Conservation (phyloP, 1,284 basidiomycete species). For the Phylloporus sp. region DNA sequence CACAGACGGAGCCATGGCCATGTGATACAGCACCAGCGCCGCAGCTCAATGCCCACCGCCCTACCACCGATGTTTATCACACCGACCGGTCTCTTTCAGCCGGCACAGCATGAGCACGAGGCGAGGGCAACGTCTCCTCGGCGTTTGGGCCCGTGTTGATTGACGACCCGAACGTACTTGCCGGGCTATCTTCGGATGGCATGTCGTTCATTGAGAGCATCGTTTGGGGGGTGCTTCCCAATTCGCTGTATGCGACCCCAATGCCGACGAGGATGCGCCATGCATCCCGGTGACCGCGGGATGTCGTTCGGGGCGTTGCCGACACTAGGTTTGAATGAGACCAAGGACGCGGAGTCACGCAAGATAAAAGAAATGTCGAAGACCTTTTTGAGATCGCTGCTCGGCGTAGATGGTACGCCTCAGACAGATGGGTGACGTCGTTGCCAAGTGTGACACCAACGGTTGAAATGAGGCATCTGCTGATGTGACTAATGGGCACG, state of each 20-base stretch:
- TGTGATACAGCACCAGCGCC: constrained; percentile 32
- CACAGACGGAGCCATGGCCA: too few species aligned
- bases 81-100: constrained; percentile 12
- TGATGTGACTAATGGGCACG: constrained; percentile 29
- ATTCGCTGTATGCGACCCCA: constrained; percentile 56
- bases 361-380: constrained; percentile 79
- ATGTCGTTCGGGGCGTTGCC: constrained; percentile 32
- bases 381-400: constrained; percentile 70
- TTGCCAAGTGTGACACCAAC: constrained; percentile 73
- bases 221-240: constrained; percentile 34
- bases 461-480: constrained; percentile 34
- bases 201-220: constrained; percentile 66
- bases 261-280: constrained; percentile 47
- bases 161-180: constrained; percentile 71
- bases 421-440: constrained; percentile 61
- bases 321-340: constrained; percentile 36
- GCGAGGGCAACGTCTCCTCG: constrained; percentile 63
- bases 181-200: constrained; percentile 61
- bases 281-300: constrained; percentile 35
- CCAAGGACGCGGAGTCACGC: constrained; percentile 55
- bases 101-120: constrained; percentile 26
- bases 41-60: constrained; percentile 26
- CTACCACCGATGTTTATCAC: constrained; percentile 23
- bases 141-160: constrained; percentile 77
- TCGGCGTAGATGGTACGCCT: constrained; percentile 48